Evolutionary conservation across 306 rosid genomes (phyloP).

Genomic region (Cicer judaicum): DNA sequence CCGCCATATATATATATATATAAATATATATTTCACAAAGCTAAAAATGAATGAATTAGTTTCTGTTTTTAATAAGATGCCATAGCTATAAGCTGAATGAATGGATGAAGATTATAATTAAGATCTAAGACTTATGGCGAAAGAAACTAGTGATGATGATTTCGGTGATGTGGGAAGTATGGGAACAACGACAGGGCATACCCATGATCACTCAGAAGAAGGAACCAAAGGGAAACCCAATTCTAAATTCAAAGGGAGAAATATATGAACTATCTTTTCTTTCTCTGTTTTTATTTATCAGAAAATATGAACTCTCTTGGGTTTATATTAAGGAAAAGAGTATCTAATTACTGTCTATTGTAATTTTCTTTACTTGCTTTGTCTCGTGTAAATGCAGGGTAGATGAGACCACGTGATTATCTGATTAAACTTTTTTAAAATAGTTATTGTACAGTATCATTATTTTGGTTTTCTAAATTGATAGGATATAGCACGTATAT

Average conservation of each 20-base stretch:
- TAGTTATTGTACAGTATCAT: neutral
- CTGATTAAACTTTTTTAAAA: neutral
- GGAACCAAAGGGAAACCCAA: conserved; percentile 8
- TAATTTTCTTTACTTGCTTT: neutral
- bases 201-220: conserved; percentile 81
- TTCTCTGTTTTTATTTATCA: neutral
- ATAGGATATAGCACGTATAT: no score
- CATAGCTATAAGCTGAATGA: neutral
- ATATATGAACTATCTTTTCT: neutral
- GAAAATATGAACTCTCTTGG: neutral
- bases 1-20: conserved; percentile 66
- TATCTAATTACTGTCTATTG: neutral
- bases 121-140: conserved; percentile 75
- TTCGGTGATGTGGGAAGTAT: conserved; percentile 90
- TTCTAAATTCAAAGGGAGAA: neutral
- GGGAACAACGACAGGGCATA: conserved; percentile 87
- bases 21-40: neutral
- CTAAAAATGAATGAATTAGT: neutral
- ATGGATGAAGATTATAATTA: neutral
- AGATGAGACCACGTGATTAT: conserved; percentile 42
- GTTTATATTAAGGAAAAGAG: conserved; percentile 34
- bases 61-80: neutral
- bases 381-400: neutral
- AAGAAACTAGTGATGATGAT: conserved; percentile 95
- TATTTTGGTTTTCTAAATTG: neutral